phyloP scores from a whole-genome alignment of 2,329 filamentous ascomycete species.

The Cladorrhinum sp. region DNA sequence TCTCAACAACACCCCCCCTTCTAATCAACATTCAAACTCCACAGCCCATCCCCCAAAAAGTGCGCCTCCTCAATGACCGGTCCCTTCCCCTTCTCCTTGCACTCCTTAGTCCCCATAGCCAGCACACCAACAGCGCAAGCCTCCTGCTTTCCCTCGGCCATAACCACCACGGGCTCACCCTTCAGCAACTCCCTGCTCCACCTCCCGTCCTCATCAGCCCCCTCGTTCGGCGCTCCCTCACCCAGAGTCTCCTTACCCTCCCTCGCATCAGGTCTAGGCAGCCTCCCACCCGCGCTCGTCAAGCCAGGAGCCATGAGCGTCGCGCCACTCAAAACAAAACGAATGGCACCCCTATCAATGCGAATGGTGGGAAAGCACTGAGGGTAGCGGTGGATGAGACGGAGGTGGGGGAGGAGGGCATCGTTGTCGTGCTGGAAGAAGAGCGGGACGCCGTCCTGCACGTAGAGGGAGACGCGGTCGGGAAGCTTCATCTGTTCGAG shows the following conservation, averaged over 20 bases:
- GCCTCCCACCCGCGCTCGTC: conserved; percentile 74
- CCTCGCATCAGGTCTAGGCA: conserved; percentile 57
- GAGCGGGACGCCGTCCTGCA: conserved; percentile 71
- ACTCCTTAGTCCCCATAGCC: conserved; percentile 82
- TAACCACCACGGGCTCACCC: conserved; percentile 82
- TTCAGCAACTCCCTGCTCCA: conserved; percentile 68
- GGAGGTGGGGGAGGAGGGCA: conserved; percentile 81
- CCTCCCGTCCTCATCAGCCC: conserved; percentile 48
- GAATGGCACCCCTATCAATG: conserved; percentile 93
- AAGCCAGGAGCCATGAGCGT: conserved; percentile 95
- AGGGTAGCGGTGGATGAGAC: conserved; percentile 86
- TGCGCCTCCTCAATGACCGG: conserved; percentile 92
- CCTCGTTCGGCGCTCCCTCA: conserved; percentile 40
- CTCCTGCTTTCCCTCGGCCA: conserved; percentile 90
- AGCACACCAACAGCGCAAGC: conserved; percentile 84
- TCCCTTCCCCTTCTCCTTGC: conserved; percentile 91
- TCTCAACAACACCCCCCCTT: background rate
- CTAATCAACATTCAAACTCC: conserved; percentile 63
- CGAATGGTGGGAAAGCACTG: conserved; percentile 77
- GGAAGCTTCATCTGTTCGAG: conserved; percentile 89
- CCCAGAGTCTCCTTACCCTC: conserved; percentile 32
- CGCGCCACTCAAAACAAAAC: conserved; percentile 90
- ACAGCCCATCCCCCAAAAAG: conserved; percentile 90
- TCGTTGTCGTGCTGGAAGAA: conserved; percentile 83
- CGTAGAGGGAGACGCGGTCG: conserved; percentile 85